Base-by-base conservation (phyloP, 495 filamentous ascomycete species). In the Tetracladium marchalianum region DNA sequence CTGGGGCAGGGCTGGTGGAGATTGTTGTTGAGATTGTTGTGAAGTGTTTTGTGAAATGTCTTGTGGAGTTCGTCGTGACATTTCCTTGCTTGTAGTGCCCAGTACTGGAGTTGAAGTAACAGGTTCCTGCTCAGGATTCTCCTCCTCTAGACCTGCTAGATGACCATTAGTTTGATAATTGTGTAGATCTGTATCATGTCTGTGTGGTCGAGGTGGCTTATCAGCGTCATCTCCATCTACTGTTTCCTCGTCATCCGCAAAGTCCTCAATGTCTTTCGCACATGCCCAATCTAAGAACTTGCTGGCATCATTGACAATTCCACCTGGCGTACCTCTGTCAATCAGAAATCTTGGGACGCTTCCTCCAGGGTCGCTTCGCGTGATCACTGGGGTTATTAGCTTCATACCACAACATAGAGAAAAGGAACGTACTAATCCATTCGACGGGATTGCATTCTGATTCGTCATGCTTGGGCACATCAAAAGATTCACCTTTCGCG, bases 321-420 rank as follows among this genome's bases (percentile, higher is more conserved):
- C 83, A 10, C 72, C 76, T 0, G 90, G 90, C 1, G 90, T 97
- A 34, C 86, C 86, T 57, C 88, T 79, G 62, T 96, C 92, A 16
- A 97, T 85, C 82, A 97, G 85, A 66, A 92, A 97, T 22, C 86
- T 75, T 0, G 90, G 90, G 7, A 96, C 90, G 44, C 77, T 92
- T 31, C 90, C 92, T 17, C 92, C 90, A 0, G 90, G 90, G 53
- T 96, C 88, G 61, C 83, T 89, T n/a, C 90, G 71, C 1, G 90
- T 95, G 17, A 96, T 78, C 92, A 96, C 22, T 27, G 22, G 7
- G 7, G 22, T 3, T 95, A 7, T 27, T 27, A 27, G 22, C 7
- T 27, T 3, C 22, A 3, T 27, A 27, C 22, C 22, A 27, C 7
- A 27, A 27, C 7, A 7, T 7, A 27, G 22, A 27, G 22, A 27